Base-by-base conservation (phyloP, 176 grass and related monocot species). In the Eragrostis nindensis region DNA sequence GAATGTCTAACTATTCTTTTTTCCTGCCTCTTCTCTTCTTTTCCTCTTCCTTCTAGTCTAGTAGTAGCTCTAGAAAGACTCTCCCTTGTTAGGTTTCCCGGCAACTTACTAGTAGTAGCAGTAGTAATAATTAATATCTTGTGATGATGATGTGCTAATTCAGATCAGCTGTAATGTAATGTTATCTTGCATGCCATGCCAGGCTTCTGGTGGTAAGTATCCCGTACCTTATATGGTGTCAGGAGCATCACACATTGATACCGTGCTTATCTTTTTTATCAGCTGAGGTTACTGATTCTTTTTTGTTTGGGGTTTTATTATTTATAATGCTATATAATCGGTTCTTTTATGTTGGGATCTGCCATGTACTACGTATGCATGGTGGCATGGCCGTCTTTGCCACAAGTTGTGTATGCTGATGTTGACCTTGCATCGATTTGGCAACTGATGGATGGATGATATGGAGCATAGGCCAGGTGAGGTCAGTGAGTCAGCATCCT, bases 361-460 rank as follows among this genome's bases (percentile, higher is more conserved):
- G 45, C 45, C 45, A 11, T 46, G 56, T 2, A n/a, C n/a, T n/a
- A 26, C 11, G 27, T 65, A 17, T 39, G 62, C 27, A 64, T 64
- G 71, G 54, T 64, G 71, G 21, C 71, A 74, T 74, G 48, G 2
- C 50, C 56, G 71, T 74, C 22, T 57, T 45, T 18, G 15, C 26
- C n/a, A 44, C 21, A 11, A 42, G 64, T 12, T 70, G 41, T 11
- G 53, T 63, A 11, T 45, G 25, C 56, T 62, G 74, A 77, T 64
- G 75, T 13, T 49, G 59, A 77, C 75, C 60, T 78, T 78, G 44
- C 43, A 78, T 48, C 59, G 15, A 32, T 45, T 63, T 63, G 38
- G 38, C 22, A 46, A 61, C 27, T 32, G 61, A 27, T 63, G 61
- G n/a, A 32, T 63, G 61, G n/a, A n/a, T n/a, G n/a, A n/a, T n/a